Evolutionary conservation across 148 eudicot species (phyloP).

Genomic region (Rheum nobile): DNA sequence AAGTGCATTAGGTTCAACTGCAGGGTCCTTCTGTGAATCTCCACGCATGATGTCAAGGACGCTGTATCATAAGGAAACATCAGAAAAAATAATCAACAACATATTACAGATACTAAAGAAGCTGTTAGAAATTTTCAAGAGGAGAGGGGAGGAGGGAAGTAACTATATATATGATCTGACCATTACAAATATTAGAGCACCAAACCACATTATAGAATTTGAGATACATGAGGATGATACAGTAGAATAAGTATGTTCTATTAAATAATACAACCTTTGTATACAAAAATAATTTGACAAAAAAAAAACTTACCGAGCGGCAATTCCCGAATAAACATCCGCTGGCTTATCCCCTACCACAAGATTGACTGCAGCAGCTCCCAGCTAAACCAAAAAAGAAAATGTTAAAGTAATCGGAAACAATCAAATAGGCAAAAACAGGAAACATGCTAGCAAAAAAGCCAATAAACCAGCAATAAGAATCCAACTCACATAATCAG

Average conservation of each 20-base stretch:
- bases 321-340: constrained; percentile 95
- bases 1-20: constrained; percentile 47
- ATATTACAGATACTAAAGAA: not conserved
- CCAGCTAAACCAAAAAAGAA: constrained; percentile 40
- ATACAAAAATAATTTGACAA: not conserved
- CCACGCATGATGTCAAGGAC: constrained; percentile 79
- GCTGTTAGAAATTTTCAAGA: not conserved
- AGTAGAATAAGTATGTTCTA: not conserved
- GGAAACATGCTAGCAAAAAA: not conserved
- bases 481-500: not conserved
- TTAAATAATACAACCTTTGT: no score
- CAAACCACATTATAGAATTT: not conserved
- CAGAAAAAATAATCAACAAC: not conserved
- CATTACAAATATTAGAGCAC: not conserved
- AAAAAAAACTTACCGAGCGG: constrained; percentile 51
- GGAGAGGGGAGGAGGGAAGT: not conserved
- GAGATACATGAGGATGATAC: not conserved
- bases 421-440: not conserved
- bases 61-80: constrained; percentile 30
- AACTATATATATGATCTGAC: not conserved
- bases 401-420: not conserved
- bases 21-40: constrained; percentile 73
- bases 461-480: not conserved
- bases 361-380: constrained; percentile 96
- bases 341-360: constrained; percentile 91